Evolutionary conservation across 768 basidiomycete genomes (phyloP), one percentile per base, ranked within the genome.

Genomic region (Boletus vinaceobasis): DNA sequence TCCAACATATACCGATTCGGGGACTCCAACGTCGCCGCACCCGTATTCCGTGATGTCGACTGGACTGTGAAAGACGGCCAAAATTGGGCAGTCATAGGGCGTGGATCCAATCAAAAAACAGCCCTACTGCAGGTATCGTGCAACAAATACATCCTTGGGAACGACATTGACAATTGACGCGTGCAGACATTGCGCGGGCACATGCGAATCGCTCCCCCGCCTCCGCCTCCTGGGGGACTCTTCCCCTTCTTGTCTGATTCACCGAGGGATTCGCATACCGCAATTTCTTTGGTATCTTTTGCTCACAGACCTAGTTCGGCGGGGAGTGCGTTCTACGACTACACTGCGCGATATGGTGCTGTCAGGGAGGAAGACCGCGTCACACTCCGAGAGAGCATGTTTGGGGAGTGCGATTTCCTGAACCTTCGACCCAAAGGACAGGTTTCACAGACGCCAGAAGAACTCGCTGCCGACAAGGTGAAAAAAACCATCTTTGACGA

Each of bases 341-440:
- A 88, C 65, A 89, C 93, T 0, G 93, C 94, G 3, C 84, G 94
- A 3, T 98, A 98, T 66, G 93, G 91, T 21, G 88, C 90, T 0
- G 81, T 93, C 37, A 77, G 88, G 17, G 94, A 96, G 17, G 90
- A 88, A 64, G 95, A 96, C 65, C 79, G 81, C 29, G 68, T 85
- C 49, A 92, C 94, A 0, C 78, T 95, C 23, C 76, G 86, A 8
- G 77, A 94, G 62, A 85, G 79, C 54, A 79, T 93, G 74, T 79
- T 84, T 57, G 78, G 81, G 3, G 79, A 84, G 56, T 77, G 72
- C 37, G 73, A 71, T 50, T 78, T 55, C 66, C 65, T 49, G 53
- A 76, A 63, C 45, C 50, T 65, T 6, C 65, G 70, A 14, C 65
- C 60, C 13, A 61, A 58, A 53, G 61, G 60, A 3, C 56, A 36